Base-by-base conservation (phyloP, 306 rosid species). In the Medicago ruthenica region DNA sequence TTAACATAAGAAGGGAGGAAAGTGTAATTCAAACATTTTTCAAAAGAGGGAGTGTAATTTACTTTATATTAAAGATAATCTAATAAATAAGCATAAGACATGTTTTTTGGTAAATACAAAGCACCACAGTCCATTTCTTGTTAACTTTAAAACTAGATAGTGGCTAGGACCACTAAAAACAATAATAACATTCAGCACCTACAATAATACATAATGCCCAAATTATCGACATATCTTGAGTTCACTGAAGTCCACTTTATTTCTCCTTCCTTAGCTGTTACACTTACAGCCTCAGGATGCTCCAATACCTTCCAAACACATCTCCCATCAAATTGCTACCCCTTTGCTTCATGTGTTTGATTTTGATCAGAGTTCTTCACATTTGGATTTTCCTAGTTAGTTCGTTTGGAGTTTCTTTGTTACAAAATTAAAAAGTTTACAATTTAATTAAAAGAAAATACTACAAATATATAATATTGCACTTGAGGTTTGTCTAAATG, bases 251-350 rank as follows among this genome's bases (percentile, higher is more conserved):
- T 58, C 39, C 37, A 58, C 39, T 5, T 24, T 58, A 58, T 58
- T 58, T 58, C 10, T 11, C 14, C 15, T 58, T 16, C 12, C 64
- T 58, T 21, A 22, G 37, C 16, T 58, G 64, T 58, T 58, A n/a
- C 13, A 58, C 16, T 58, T 22, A 57, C 62, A 57, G 62, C 62
- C 62, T 10, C 62, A 57, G 62, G 17, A 58, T 36, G 39, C 63
- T 58, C 63, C 37, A 21, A 58, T 24, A 58, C 63, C 8, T 22
- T 58, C 64, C 9, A 2, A 58, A n/a, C 64, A 58, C 14, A 57
- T 57, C 63, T 57, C 31, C 63, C 63, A 21, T 57, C 36, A 55
- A 20, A 20, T 11, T 21, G 34, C 13, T 55, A 11, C 14, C 27
- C 31, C 6, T 55, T 9, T 55, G 60, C 34, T 55, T 18, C 34